A percentile compares a stretch with the other conserved stretches of the same genome.
Conservation (phyloP, 257 asterid species). For the Rubia yunnanensis region DNA sequence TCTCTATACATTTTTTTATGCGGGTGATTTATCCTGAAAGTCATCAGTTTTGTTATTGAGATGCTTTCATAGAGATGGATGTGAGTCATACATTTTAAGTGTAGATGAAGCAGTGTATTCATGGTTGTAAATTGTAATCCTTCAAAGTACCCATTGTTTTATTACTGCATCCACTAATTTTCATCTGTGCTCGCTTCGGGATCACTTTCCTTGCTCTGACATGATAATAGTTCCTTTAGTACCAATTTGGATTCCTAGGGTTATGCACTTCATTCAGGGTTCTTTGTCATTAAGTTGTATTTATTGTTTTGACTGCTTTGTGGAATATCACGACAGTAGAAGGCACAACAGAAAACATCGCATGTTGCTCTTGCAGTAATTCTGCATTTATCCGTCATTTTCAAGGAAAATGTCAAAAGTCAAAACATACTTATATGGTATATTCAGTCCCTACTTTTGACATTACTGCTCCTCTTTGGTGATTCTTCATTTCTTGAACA, state of each 20-base stretch:
- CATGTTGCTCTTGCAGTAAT: neutral
- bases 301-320: neutral
- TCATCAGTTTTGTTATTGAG: neutral
- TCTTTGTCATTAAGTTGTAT: neutral
- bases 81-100: neutral
- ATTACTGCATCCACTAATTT: neutral
- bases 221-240: too few species aligned
- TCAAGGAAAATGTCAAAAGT: neutral
- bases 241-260: neutral
- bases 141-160: neutral
- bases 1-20: neutral
- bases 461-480: neutral
- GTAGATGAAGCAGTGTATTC: neutral
- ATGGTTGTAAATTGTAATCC: neutral
- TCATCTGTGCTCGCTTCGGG: neutral
- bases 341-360: neutral
- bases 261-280: neutral
- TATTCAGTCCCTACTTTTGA: neutral
- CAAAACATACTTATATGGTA: neutral
- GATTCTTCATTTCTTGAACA: neutral
- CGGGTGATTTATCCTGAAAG: neutral
- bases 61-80: neutral
- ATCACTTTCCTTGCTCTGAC: neutral
- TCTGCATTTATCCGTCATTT: neutral
- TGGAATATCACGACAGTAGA: neutral